A percentile compares a stretch with the other conserved stretches of the same genome.
Evolutionary conservation across 148 eudicot genomes (phyloP).

Genomic region (Camellia japonica): DNA sequence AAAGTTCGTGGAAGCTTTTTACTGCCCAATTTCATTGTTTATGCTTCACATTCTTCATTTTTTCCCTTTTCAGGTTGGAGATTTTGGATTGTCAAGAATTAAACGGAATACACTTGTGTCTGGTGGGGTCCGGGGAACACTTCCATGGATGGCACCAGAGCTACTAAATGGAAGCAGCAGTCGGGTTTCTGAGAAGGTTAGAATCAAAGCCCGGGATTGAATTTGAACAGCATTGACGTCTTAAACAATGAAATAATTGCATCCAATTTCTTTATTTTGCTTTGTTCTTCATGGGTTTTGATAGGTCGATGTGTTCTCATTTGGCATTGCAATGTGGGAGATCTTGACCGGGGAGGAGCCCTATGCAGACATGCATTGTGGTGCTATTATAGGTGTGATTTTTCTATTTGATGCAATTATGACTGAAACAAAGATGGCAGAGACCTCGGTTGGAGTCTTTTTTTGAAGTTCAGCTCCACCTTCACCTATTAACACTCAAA

Average conservation of each 20-base stretch:
- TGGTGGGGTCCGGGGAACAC: constrained; percentile 99
- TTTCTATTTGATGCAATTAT: background rate
- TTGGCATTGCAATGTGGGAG: constrained; percentile 97
- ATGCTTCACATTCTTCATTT: background rate
- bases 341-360: constrained; percentile 95
- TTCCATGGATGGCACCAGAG: constrained; percentile 99
- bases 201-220: constrained; percentile 2
- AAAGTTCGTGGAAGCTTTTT: background rate
- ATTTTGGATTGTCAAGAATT: constrained; percentile 94
- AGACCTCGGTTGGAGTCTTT: background rate
- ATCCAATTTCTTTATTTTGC: background rate
- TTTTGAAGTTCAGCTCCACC: background rate
- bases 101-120: constrained; percentile 91
- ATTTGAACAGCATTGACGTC: background rate
- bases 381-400: constrained; percentile 84
- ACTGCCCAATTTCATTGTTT: too few relatives aligned
- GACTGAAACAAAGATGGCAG: background rate
- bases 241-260: background rate
- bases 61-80: constrained; percentile 65
- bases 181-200: constrained; percentile 91
- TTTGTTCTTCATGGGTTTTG: constrained; percentile 11
- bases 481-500: background rate
- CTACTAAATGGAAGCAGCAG: constrained; percentile 82
- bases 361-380: constrained; percentile 93
- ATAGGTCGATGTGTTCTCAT: constrained; percentile 97